Conservation (phyloP, 805 yeast genomes). For the Yarrowia deformans region DNA sequence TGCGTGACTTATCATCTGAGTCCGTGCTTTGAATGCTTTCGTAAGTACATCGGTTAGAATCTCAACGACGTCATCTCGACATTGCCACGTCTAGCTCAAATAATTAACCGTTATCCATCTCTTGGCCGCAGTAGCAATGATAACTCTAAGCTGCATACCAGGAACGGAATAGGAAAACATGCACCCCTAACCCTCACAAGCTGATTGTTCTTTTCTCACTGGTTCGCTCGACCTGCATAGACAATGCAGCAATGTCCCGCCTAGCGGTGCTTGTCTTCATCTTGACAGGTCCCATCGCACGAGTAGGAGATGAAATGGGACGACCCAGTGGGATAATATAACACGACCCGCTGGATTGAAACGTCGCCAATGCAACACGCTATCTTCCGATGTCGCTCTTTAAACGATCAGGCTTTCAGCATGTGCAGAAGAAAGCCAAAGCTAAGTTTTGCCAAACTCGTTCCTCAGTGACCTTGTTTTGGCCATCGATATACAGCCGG, state of each 20-base stretch:
- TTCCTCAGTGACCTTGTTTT: slow-evolving; percentile 15
- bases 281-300: neutral
- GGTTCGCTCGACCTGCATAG: slow-evolving; percentile 22
- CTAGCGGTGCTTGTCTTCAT: slow-evolving; percentile 1
- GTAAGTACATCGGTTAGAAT: too few species aligned
- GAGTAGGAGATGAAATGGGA: neutral
- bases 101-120: slow-evolving; percentile 23
- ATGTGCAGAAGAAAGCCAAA: slow-evolving; percentile 36
- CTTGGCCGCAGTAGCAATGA: slow-evolving; percentile 38
- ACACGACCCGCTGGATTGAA: neutral
- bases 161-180: slow-evolving; percentile 8
- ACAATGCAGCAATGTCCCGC: slow-evolving; percentile 35
- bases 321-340: neutral
- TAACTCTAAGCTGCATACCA: slow-evolving; percentile 36
- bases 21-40: neutral
- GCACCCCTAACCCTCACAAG: slow-evolving; percentile 31
- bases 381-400: slow-evolving; percentile 15
- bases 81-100: neutral
- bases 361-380: slow-evolving; percentile 17
- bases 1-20: too few species aligned
- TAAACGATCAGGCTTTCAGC: neutral
- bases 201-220: slow-evolving; percentile 24
- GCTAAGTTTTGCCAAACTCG: slow-evolving; percentile 32
- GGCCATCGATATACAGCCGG: slow-evolving; percentile 26
- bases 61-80: neutral